Base-by-base conservation (phyloP, 2,329 filamentous ascomycete species). In the Cladophialophora yegresii region DNA sequence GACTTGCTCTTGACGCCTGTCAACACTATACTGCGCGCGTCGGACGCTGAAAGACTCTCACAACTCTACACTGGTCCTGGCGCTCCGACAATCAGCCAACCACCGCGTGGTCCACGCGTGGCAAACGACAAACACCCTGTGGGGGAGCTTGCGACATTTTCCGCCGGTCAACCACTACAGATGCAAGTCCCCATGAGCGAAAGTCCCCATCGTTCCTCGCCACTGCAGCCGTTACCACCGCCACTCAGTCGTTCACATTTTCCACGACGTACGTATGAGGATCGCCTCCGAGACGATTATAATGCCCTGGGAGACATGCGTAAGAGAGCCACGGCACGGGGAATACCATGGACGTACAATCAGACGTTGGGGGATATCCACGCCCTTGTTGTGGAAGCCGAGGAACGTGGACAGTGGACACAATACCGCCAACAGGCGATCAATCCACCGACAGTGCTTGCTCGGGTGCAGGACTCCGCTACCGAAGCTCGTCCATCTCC, bases 331-430 rank as follows among this genome's bases (percentile, higher is more conserved):
- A 23, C 54, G 2, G 54, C 58, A 1, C 28, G 28, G 23, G 61
- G 66, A 36, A 64, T 68, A 6, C 28, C 55, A 30, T 68, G 66
- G 66, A 61, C 8, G 50, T 68, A 66, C 54, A 68, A 68, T 28
- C 66, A 66, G 66, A 66, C 61, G 30, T 63, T 64, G 30, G 64
- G 65, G n/a, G 61, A 68, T 13, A 64, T 68, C 50, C 53, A 64
- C 4, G 58, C 43, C 4, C 22, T 64, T 12, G 6, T 68, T 13
- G 54, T 56, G 66, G 54, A 64, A 20, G 40, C 54, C 20, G 66
- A 66, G 50, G 58, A 58, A 9, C 54, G 50, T 4, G 51, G 62
- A 50, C 54, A 67, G n/a, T 50, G 30, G 9, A 30, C 28, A 16
- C 47, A 51, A 9, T 51, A 59, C 33, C 57, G 47, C 30, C 55